Conservation (phyloP, 805 yeast species). For the Cyberlindnera maritima region DNA sequence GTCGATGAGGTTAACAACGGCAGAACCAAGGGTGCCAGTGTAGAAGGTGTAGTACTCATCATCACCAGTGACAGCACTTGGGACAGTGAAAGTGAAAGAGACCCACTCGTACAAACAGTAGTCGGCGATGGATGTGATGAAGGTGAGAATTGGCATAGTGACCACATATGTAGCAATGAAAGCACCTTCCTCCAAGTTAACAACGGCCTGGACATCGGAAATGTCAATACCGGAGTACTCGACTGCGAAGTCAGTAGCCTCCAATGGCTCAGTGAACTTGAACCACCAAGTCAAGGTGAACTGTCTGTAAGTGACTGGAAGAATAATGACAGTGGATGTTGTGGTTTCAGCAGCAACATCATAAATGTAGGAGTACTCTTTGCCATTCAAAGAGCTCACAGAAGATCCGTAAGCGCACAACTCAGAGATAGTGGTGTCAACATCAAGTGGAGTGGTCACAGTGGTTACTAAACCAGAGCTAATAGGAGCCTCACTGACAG, state of each 20-base stretch:
- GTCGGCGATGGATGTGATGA: neutral
- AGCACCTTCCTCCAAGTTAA: conserved; percentile 19
- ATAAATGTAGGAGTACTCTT: conserved; percentile 2
- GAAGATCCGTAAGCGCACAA: conserved; percentile 5
- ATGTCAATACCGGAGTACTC: conserved; percentile 9
- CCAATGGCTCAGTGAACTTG: conserved; percentile 10
- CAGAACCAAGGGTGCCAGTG: conserved; percentile 20
- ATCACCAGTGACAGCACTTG: conserved; percentile 1
- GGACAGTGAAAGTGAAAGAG: conserved; percentile 7
- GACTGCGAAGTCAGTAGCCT: conserved; percentile 16
- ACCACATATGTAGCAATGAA: conserved; percentile 12
- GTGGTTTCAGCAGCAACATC: neutral
- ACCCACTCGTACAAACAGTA: conserved; percentile 12
- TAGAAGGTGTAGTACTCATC: conserved; percentile 14
- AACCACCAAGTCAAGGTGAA: conserved; percentile 22
- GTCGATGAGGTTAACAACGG: conserved; percentile 3
- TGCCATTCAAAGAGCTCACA: conserved; percentile 3
- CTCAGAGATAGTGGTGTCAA: neutral
- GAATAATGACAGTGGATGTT: neutral
- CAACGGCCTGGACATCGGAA: conserved; percentile 8
- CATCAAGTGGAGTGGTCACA: conserved; percentile 4
- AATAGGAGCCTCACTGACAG: neutral
- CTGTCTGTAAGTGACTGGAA: neutral
- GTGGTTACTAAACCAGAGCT: conserved; percentile 1
- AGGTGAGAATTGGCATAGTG: conserved; percentile 2